phyloP scores from a whole-genome alignment of 768 basidiomycete genomes.

The Phylloporus sp. region DNA sequence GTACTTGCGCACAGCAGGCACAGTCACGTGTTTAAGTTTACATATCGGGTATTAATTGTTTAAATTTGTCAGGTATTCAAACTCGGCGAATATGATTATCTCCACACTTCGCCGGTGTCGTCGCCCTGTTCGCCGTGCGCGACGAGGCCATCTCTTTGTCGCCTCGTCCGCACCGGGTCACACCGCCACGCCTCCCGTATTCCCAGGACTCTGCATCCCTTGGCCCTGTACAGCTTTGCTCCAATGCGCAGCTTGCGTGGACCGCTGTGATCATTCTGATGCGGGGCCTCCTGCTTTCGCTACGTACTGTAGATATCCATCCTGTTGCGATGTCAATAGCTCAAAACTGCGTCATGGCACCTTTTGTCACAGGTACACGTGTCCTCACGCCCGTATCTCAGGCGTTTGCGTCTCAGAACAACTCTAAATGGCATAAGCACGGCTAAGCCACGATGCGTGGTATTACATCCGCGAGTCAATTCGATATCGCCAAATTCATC shows the following conservation, averaged over 20 bases:
- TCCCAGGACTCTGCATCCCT: too few species aligned
- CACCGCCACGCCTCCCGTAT: too few species aligned
- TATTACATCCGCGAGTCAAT: neutral
- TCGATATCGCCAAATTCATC: constrained; percentile 12
- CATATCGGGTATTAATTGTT: constrained; percentile 17
- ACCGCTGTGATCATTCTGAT: too few species aligned
- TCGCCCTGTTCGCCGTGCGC: neutral
- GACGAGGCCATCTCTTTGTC: constrained; percentile 5
- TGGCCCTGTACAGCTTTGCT: too few species aligned
- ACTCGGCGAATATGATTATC: constrained; percentile 25
- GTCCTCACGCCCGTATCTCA: neutral
- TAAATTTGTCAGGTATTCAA: constrained; percentile 10
- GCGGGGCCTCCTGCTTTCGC: too few species aligned
- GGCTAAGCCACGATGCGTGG: constrained; percentile 2
- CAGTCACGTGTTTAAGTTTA: constrained; percentile 24
- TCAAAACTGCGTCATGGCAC: neutral
- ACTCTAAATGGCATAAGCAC: constrained; percentile 4
- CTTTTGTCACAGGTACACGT: neutral
- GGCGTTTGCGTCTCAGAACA: neutral
- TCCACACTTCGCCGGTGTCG: constrained; percentile 1
- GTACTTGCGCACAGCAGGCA: constrained; percentile 22
- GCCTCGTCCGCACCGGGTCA: neutral
- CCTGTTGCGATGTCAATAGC: too few species aligned
- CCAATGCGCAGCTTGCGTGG: too few species aligned
- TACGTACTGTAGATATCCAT: too few species aligned